These are phyloP conservation scores for Coemansia sp. DNA, from an alignment of 192 early-diverging fungal species.

Conservation along the genomic window DNA sequence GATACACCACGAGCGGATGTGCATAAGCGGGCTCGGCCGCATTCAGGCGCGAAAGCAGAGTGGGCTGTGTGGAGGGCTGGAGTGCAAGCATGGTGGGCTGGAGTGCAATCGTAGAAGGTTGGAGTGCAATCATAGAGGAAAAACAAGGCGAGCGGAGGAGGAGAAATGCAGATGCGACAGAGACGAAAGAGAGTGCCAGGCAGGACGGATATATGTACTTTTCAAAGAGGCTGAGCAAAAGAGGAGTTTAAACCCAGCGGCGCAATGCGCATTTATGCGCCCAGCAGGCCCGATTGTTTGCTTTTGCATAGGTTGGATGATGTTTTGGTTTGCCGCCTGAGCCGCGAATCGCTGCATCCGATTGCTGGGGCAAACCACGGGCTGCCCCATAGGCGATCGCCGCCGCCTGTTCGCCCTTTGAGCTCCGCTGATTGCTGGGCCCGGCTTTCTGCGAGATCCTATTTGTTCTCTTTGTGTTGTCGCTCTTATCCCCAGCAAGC, in stretches of 20 bases:
- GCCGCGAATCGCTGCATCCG: conserved; percentile 7
- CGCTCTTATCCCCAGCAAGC: background rate
- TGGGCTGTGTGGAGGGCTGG: conserved; percentile 22
- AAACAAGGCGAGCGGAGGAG: background rate
- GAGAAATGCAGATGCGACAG: background rate
- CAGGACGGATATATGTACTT: conserved; percentile 13
- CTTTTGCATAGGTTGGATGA: background rate
- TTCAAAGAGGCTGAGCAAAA: conserved; percentile 42
- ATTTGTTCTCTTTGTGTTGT: background rate
- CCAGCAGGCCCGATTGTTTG: conserved; percentile 9
- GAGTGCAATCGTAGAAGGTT: background rate
- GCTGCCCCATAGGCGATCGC: conserved; percentile 13
- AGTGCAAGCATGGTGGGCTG: conserved; percentile 22
- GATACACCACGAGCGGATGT: conserved; percentile 36
- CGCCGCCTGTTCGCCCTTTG: background rate
- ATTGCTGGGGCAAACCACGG: background rate
- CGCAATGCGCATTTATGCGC: conserved; percentile 27
- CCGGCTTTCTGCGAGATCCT: conserved; percentile 5
- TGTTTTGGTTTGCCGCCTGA: conserved; percentile 4
- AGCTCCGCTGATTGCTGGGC: conserved; percentile 1
- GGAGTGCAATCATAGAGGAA: background rate
- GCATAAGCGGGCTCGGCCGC: conserved; percentile 18
- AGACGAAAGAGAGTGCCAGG: background rate
- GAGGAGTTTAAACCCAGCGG: conserved; percentile 29
- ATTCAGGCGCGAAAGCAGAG: conserved; percentile 27